phyloP scores from a whole-genome alignment of 139 green algal species.

The Asterochloris erici region DNA sequence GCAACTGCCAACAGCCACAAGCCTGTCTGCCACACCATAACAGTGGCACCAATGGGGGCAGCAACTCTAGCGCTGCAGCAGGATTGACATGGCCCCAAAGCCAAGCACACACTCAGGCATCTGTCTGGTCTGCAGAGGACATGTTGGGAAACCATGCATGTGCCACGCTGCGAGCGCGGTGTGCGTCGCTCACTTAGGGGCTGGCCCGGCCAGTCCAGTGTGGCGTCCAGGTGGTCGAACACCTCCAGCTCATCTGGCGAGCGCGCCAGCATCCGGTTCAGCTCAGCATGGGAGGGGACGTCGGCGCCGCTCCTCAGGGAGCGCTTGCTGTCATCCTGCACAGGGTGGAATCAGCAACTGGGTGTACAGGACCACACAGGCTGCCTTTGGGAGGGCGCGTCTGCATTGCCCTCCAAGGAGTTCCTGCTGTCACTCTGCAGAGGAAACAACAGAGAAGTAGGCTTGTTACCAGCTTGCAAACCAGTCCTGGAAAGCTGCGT shows the following conservation, averaged over 20 bases:
- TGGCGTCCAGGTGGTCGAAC: conserved; percentile 39
- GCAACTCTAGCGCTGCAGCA: too few relatives aligned
- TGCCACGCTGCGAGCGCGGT: background rate
- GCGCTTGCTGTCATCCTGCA: conserved; percentile 33
- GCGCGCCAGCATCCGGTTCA: conserved; percentile 62
- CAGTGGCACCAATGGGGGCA: too few relatives aligned
- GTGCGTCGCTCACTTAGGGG: conserved; percentile 1
- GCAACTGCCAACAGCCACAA: too few relatives aligned
- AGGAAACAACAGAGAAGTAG: background rate
- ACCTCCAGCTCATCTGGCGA: conserved; percentile 30
- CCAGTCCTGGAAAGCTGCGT: too few relatives aligned
- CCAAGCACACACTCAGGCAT: too few relatives aligned
- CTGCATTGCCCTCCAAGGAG: background rate
- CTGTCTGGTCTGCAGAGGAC: too few relatives aligned
- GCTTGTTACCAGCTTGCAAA: background rate
- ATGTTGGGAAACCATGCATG: too few relatives aligned
- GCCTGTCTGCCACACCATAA: too few relatives aligned
- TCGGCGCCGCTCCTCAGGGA: conserved; percentile 31
- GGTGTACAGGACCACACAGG: background rate
- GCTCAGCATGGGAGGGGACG: conserved; percentile 42
- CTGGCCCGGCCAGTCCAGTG: conserved; percentile 31
- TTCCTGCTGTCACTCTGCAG: background rate
- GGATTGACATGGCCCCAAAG: too few relatives aligned
- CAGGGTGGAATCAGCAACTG: conserved; percentile 47
- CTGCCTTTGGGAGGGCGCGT: background rate